phyloP scores from a whole-genome alignment of 2,329 filamentous ascomycete genomes.

The Verticillium nubilum region DNA sequence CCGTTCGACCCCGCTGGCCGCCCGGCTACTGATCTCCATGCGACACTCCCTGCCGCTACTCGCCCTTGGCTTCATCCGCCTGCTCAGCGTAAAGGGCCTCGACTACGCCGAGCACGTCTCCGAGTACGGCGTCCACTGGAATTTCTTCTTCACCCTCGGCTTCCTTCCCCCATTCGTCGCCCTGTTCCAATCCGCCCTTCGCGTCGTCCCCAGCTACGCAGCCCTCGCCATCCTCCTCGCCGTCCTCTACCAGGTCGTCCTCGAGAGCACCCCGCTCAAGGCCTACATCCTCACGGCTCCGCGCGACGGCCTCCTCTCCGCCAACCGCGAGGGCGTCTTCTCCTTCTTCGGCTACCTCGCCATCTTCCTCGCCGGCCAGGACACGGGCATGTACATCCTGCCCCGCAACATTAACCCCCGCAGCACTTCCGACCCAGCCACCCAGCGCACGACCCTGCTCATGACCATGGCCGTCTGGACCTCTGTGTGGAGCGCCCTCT shows the following conservation, averaged over 20 bases:
- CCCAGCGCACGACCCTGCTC: slow-evolving; percentile 53
- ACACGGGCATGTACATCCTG: slow-evolving; percentile 73
- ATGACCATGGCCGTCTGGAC: slow-evolving; percentile 61
- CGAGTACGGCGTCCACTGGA: slow-evolving; percentile 98
- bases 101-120: slow-evolving; percentile 97
- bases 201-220: slow-evolving; percentile 70
- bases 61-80: slow-evolving; percentile 70
- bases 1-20: slow-evolving; percentile 40
- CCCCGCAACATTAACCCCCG: slow-evolving; percentile 48
- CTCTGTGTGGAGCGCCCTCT: slow-evolving; percentile 63
- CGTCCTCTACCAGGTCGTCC: slow-evolving; percentile 64
- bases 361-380: slow-evolving; percentile 88
- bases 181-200: slow-evolving; percentile 67
- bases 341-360: slow-evolving; percentile 91
- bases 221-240: slow-evolving; percentile 65
- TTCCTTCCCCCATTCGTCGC: slow-evolving; percentile 86
- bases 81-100: slow-evolving; percentile 86
- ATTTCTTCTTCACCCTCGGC: slow-evolving; percentile 96
- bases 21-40: slow-evolving; percentile 60
- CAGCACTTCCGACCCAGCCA: slow-evolving; percentile 32
- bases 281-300: slow-evolving; percentile 78
- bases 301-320: slow-evolving; percentile 71
- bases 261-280: slow-evolving; percentile 75
- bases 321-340: slow-evolving; percentile 94
- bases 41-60: slow-evolving; percentile 81